These are phyloP conservation scores for Starmera stellimalicola DNA, from an alignment of 1,139 yeast species.

Conservation along the genomic window DNA sequence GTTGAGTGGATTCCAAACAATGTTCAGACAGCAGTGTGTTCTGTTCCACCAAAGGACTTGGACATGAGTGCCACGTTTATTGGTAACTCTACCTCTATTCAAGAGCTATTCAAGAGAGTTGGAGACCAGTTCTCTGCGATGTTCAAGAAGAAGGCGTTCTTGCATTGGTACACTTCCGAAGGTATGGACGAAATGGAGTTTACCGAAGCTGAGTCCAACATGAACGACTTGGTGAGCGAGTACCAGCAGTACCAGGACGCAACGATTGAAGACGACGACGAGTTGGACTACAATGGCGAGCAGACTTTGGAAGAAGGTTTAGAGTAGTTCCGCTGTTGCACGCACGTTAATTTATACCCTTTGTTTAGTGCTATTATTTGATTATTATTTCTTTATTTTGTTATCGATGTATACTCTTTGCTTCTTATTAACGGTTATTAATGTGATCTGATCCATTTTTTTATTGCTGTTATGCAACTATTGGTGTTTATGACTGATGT, in stretches of 20 bases:
- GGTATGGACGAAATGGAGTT: slow-evolving; percentile 95
- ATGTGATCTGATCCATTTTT: no score
- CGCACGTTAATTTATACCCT: no score
- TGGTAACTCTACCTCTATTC: slow-evolving; percentile 96
- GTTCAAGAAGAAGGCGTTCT: slow-evolving; percentile 98
- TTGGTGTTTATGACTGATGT: no score
- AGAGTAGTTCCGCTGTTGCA: no score
- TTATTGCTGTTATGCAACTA: no score
- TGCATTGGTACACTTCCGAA: slow-evolving; percentile 98
- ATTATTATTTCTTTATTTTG: no score
- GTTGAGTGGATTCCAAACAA: slow-evolving; percentile 99
- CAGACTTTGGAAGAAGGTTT: slow-evolving; percentile 21
- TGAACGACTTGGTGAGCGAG: slow-evolving; percentile 96
- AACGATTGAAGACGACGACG: slow-evolving; percentile 75
- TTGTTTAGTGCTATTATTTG: no score
- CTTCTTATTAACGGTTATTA: no score
- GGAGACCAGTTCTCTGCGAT: slow-evolving; percentile 94
- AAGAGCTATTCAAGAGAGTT: slow-evolving; percentile 96
- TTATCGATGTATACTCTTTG: no score
- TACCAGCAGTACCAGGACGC: slow-evolving; percentile 96
- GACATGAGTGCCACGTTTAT: slow-evolving; percentile 91
- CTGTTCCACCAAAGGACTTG: slow-evolving; percentile 81
- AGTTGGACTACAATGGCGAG: slow-evolving; percentile 37
- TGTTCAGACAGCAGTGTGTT: slow-evolving; percentile 96
- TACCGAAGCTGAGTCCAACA: slow-evolving; percentile 85